Percentiles rank a stretch among this genome's conserved stretches.
Conservation (phyloP, 1,284 basidiomycete genomes). For the Bjerkandera adusta region DNA sequence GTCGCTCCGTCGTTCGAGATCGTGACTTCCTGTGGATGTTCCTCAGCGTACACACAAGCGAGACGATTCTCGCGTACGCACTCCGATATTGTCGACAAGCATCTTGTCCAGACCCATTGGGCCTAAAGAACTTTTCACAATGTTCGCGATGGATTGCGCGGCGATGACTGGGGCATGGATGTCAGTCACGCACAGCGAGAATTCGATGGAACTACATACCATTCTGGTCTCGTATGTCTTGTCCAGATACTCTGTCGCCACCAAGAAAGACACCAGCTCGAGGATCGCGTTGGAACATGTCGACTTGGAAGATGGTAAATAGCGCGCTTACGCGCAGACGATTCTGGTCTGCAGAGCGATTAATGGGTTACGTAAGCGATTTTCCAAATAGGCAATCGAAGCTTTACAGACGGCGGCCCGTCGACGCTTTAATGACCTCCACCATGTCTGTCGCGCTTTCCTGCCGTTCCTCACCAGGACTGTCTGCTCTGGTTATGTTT, state of each 20-base stretch:
- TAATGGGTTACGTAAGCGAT: too few relatives aligned
- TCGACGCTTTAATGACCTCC: too few relatives aligned
- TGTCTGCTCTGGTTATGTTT: too few relatives aligned
- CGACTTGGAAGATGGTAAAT: slow-evolving; percentile 7
- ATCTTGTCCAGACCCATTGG: slow-evolving; percentile 97
- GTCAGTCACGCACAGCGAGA: background rate
- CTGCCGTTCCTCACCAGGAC: too few relatives aligned
- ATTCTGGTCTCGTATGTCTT: slow-evolving; percentile 97
- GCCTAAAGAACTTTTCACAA: slow-evolving; percentile 95
- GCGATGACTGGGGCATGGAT: slow-evolving; percentile 72
- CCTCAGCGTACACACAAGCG: background rate
- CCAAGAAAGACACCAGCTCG: slow-evolving; percentile 89
- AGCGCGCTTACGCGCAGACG: slow-evolving; percentile 1
- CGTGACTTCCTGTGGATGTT: slow-evolving; percentile 80
- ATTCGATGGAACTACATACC: slow-evolving; percentile 46
- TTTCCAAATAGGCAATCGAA: too few relatives aligned
- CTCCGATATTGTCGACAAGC: slow-evolving; percentile 98
- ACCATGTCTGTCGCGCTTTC: too few relatives aligned
- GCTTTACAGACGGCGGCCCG: too few relatives aligned
- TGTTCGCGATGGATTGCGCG: slow-evolving; percentile 95
- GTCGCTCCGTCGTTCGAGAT: slow-evolving; percentile 99
- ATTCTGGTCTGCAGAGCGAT: too few relatives aligned
- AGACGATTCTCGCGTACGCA: slow-evolving; percentile 36
- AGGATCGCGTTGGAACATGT: slow-evolving; percentile 87
- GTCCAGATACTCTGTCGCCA: slow-evolving; percentile 90